phyloP scores from a whole-genome alignment of 225 moss, liverwort and hornwort species.

The Physcomitrium patens region DNA sequence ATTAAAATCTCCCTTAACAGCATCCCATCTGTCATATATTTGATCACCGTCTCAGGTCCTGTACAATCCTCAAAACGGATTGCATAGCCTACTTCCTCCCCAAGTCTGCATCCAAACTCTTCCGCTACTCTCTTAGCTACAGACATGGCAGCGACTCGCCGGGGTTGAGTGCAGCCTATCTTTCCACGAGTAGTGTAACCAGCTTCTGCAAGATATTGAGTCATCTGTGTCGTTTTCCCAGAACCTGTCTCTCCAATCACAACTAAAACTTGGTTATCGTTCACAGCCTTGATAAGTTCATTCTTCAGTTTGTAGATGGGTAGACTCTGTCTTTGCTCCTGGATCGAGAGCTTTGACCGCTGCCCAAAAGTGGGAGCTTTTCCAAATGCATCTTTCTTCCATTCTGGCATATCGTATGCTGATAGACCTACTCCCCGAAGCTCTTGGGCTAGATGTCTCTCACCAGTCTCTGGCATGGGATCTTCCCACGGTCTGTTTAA shows the following conservation, averaged over 20 bases:
- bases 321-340: constrained; percentile 90
- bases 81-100: constrained; percentile 62
- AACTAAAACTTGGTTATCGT: constrained; percentile 89
- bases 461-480: constrained; percentile 97
- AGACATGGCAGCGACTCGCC: constrained; percentile 49
- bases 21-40: constrained; percentile 71
- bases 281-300: constrained; percentile 81
- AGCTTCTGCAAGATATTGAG: constrained; percentile 68
- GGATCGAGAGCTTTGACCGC: constrained; percentile 93
- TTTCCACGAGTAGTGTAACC: constrained; percentile 54
- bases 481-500: constrained; percentile 96
- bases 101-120: constrained; percentile 65
- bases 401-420: constrained; percentile 96
- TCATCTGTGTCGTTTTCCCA: constrained; percentile 63
- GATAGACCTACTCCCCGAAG: constrained; percentile 91
- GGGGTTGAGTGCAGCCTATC: constrained; percentile 62
- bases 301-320: constrained; percentile 94
- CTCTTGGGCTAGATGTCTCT: constrained; percentile 95
- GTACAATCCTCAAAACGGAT: constrained; percentile 65
- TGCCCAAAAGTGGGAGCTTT: constrained; percentile 97
- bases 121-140: constrained; percentile 60
- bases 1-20: constrained; percentile 61
- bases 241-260: constrained; percentile 81
- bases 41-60: constrained; percentile 42
- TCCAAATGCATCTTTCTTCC: constrained; percentile 99